These are phyloP conservation scores for Pseudozyma sp. DNA, from an alignment of 1,284 basidiomycete genomes.

Conservation along the genomic window DNA sequence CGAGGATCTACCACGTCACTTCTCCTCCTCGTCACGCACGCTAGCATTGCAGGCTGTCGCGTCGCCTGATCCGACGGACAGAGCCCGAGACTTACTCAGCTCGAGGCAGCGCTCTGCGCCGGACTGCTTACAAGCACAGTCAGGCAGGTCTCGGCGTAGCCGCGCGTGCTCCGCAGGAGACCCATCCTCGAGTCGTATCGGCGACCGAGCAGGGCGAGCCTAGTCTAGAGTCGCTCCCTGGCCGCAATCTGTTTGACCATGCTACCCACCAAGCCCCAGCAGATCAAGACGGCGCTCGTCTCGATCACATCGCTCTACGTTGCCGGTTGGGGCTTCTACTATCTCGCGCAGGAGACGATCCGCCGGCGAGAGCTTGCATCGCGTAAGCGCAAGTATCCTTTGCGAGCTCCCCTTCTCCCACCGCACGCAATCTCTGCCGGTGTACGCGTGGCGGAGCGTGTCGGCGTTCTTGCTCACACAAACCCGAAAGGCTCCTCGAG, in stretches of 20 bases:
- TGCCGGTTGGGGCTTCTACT: constrained; percentile 57
- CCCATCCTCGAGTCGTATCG: not conserved
- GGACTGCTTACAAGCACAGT: constrained; percentile 2
- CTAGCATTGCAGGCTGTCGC: not conserved
- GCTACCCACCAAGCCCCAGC: constrained; percentile 39
- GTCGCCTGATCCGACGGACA: not conserved
- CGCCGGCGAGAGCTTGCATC: constrained; percentile 32
- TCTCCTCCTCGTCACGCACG: too few relatives aligned
- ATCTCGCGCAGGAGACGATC: constrained; percentile 53
- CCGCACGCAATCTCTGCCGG: constrained; percentile 40
- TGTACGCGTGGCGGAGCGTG: constrained; percentile 35
- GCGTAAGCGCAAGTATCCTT: constrained; percentile 40
- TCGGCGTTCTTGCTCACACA: constrained; percentile 33
- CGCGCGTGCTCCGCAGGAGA: not conserved
- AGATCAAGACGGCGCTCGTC: constrained; percentile 40
- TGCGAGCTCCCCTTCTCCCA: constrained; percentile 36
- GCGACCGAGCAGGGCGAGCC: not conserved
- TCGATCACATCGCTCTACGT: constrained; percentile 32
- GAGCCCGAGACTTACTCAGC: not conserved
- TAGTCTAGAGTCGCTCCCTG: not conserved
- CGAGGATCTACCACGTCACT: not conserved
- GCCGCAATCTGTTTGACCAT: constrained; percentile 7
- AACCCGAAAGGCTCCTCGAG: constrained; percentile 10
- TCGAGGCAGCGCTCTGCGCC: constrained; percentile 2
- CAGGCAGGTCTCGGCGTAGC: not conserved